Evolutionary conservation across 1,139 yeast species (phyloP).

Genomic region (Yamadazyma triangularis): DNA sequence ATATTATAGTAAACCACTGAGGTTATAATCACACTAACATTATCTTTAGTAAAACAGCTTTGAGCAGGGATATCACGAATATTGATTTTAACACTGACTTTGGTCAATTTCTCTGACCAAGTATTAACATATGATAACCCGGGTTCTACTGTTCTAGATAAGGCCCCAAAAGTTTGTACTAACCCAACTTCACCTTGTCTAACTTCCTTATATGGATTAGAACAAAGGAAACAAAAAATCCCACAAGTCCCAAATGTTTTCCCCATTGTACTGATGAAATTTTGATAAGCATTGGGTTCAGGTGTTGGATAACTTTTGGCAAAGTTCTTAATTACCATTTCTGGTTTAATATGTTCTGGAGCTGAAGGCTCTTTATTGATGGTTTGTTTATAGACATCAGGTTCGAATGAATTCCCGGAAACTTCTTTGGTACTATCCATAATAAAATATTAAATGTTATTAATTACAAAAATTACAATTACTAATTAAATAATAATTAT

Average conservation of each 20-base stretch:
- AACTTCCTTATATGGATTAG: constrained; percentile 60
- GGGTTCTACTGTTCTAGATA: constrained; percentile 65
- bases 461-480: no score
- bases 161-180: constrained; percentile 65
- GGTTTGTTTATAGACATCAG: constrained; percentile 6
- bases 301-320: constrained; percentile 37
- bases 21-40: constrained; percentile 57
- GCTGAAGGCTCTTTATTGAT: constrained; percentile 17
- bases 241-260: constrained; percentile 51
- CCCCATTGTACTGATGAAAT: constrained; percentile 44
- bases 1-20: constrained; percentile 69
- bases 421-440: no score
- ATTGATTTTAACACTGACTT: constrained; percentile 54
- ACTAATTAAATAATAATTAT: no score
- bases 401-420: neutral
- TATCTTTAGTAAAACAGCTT: constrained; percentile 66
- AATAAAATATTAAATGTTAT: no score
- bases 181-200: constrained; percentile 70
- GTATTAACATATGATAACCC: constrained; percentile 65
- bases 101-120: constrained; percentile 53
- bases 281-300: constrained; percentile 31
- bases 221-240: constrained; percentile 55
- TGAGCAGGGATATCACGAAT: constrained; percentile 67
- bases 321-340: constrained; percentile 29
- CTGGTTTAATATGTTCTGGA: constrained; percentile 23